phyloP scores from a whole-genome alignment of 2,329 filamentous ascomycete genomes.

The Colletotrichum shisoi region DNA sequence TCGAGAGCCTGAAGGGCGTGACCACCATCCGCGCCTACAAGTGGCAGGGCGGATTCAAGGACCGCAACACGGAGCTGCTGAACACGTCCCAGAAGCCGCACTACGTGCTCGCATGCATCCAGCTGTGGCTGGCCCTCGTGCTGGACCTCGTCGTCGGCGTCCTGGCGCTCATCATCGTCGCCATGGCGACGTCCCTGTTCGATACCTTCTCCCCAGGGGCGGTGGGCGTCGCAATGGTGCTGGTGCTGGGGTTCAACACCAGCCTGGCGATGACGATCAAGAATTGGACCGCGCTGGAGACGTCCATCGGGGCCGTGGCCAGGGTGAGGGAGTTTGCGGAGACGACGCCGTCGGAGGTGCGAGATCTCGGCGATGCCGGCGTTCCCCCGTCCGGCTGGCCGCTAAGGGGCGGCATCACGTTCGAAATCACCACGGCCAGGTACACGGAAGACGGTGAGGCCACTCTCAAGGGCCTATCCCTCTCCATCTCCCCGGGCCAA shows the following conservation, averaged over 20 bases:
- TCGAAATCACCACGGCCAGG: conserved; percentile 43
- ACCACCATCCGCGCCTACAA: conserved; percentile 60
- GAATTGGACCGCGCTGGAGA: conserved; percentile 51
- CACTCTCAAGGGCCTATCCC: conserved; percentile 41
- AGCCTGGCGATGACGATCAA: conserved; percentile 47
- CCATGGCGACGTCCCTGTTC: conserved; percentile 52
- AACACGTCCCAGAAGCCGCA: conserved; percentile 59
- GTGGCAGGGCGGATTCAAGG: conserved; percentile 55
- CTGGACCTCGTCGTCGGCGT: conserved; percentile 60
- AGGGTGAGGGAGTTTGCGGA: conserved; percentile 46
- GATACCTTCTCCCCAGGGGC: conserved; percentile 44
- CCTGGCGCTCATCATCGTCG: conserved; percentile 53
- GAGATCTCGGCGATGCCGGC: conserved; percentile 12
- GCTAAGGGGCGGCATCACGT: conserved; percentile 42
- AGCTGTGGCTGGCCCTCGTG: conserved; percentile 60
- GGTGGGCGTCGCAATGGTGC: conserved; percentile 45
- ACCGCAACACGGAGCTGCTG: conserved; percentile 48
- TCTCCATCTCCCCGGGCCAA: conserved; percentile 49
- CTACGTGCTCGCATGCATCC: conserved; percentile 59
- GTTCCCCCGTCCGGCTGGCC: conserved; percentile 44
- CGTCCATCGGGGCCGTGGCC: conserved; percentile 48
- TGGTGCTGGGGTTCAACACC: conserved; percentile 45
- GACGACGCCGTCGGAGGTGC: conserved; percentile 45
- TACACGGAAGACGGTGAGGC: conserved; percentile 41
- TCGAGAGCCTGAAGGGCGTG: conserved; percentile 58